Evolutionary conservation across 2,329 filamentous ascomycete genomes (phyloP), one percentile per base, ranked within the genome.

Genomic region (Curvularia eragrostidis): DNA sequence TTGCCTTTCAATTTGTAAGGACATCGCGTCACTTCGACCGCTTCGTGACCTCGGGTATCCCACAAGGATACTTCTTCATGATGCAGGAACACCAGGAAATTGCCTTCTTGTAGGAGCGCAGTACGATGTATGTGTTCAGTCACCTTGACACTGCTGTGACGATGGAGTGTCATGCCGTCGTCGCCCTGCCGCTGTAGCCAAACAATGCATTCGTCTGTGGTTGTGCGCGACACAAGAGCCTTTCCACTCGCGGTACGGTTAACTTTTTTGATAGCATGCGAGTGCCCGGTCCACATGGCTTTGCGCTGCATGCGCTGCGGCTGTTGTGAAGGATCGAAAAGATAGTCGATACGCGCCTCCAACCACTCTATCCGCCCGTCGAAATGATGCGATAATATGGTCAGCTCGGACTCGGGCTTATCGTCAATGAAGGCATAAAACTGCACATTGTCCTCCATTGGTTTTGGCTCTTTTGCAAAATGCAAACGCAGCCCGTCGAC

Each of bases 291-390:
- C 91, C 93, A 96, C 1, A 88, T 84, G 2, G 87, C 84, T 61
- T 85, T 86, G 13, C 86, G 82, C 19, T 80, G 77, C 15, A 96
- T 78, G 1, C 91, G 87, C 41, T 82, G 78, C 48, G 79, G 80
- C 42, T 76, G 71, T 1, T 85, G 84, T 0, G 85, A 83, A 2
- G 91, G 89, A 68, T 96, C 92, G 63, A 99, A 89, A 13, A 98
- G 81, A 51, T 90, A 85, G 56, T 93, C 90, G 24, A 97, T 83
- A 63, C 89, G 87, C 44, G 88, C 89, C 64, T 93, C 87, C 71
- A 93, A 91, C 77, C 93, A 90, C 52, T 91, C 89, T 61, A 99
- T 88, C 56, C 87, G 86, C 9, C 94, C 94, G 70, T 95, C 89
- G 65, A 97, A 94, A 63, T 90, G 87, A 74, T 99, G 94, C 5